phyloP scores from a whole-genome alignment of 2,329 filamentous ascomycete genomes.

The Lachnellula cervina region DNA sequence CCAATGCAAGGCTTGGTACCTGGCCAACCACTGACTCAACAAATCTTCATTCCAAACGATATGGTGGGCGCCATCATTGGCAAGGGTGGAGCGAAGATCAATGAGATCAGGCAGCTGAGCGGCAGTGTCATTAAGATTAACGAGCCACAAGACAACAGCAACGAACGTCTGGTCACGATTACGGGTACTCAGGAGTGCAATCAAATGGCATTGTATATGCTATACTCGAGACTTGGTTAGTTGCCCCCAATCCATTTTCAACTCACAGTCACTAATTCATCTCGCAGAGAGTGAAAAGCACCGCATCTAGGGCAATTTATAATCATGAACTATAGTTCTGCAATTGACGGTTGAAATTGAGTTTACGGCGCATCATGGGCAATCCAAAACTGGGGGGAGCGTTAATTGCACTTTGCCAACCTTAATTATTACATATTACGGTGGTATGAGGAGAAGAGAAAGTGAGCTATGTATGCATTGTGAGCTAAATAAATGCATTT shows the following conservation, averaged over 20 bases:
- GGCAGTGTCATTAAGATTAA: slow-evolving; percentile 99
- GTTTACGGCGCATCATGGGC: slow-evolving; percentile 1
- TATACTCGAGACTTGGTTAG: slow-evolving; percentile 92
- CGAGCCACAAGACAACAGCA: slow-evolving; percentile 97
- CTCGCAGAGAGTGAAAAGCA: slow-evolving; percentile 69
- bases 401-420: neutral
- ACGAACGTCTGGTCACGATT: slow-evolving; percentile 94
- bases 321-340: neutral
- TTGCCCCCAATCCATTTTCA: neutral
- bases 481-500: neutral
- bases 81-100: slow-evolving; percentile 98
- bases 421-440: neutral
- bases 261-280: slow-evolving; percentile 4
- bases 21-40: slow-evolving; percentile 85
- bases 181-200: slow-evolving; percentile 98
- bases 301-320: slow-evolving; percentile 47
- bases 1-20: slow-evolving; percentile 71
- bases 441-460: neutral
- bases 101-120: slow-evolving; percentile 94
- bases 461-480: neutral
- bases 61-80: slow-evolving; percentile 99
- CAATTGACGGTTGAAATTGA: neutral
- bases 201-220: slow-evolving; percentile 99
- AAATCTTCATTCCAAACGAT: slow-evolving; percentile 98
- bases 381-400: slow-evolving; percentile 1